These are phyloP conservation scores for Staphylotrichum tortipilum DNA, from an alignment of 495 filamentous ascomycete species.

Conservation along the genomic window DNA sequence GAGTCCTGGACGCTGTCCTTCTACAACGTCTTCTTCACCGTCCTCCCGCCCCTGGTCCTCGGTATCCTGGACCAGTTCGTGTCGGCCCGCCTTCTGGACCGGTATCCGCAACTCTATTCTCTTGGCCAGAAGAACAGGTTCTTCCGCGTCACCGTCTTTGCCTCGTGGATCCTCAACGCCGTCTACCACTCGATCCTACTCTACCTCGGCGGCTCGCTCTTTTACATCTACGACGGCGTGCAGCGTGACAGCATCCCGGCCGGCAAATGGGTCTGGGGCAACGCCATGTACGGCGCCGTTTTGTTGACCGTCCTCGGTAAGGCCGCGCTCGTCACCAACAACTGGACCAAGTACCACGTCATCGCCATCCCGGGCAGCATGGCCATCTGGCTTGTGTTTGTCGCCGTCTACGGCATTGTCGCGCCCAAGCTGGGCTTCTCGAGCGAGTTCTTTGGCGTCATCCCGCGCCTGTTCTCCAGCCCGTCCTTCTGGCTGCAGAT, in stretches of 20 bases:
- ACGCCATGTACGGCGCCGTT: conserved; percentile 80
- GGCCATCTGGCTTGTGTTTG: conserved; percentile 81
- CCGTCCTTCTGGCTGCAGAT: conserved; percentile 88
- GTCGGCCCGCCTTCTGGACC: conserved; percentile 88
- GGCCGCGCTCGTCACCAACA: conserved; percentile 87
- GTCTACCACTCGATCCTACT: conserved; percentile 93
- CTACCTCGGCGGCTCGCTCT: conserved; percentile 73
- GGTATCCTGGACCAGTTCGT: conserved; percentile 98
- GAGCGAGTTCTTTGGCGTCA: conserved; percentile 74
- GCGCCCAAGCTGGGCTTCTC: conserved; percentile 80
- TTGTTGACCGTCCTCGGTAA: conserved; percentile 91
- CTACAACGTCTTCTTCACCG: conserved; percentile 98
- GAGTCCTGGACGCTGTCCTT: conserved; percentile 98
- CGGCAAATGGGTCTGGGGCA: conserved; percentile 98
- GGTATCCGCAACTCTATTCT: conserved; percentile 94
- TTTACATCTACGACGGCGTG: conserved; percentile 71
- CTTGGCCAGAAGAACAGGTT: conserved; percentile 87
- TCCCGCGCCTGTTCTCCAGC: conserved; percentile 69
- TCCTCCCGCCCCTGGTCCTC: conserved; percentile 86
- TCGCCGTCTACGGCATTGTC: conserved; percentile 83
- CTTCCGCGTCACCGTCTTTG: conserved; percentile 87
- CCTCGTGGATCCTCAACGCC: conserved; percentile 84
- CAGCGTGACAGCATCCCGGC: conserved; percentile 66
- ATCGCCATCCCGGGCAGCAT: conserved; percentile 93
- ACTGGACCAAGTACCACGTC: conserved; percentile 98